Conservation (phyloP, 176 grass and related monocot species). For the Aegilops longissima region DNA sequence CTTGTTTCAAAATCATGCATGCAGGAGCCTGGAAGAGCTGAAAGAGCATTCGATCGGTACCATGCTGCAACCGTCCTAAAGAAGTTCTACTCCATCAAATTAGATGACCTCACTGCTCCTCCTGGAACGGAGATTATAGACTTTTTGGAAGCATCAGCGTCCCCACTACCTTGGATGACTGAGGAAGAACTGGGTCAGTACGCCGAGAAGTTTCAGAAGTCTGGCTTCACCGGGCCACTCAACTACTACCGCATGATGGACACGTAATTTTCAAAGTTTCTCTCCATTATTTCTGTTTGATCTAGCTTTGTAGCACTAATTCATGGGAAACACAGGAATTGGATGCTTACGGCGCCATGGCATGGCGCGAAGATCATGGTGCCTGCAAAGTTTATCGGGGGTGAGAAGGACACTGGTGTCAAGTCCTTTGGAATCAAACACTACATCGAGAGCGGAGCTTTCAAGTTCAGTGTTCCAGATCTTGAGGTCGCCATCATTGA, state of each 20-base stretch:
- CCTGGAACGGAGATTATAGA: constrained; percentile 70
- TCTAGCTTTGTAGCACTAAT: neutral
- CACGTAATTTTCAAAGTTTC: constrained; percentile 4
- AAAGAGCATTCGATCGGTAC: constrained; percentile 49
- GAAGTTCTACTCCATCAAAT: constrained; percentile 49
- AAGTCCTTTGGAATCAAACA: constrained; percentile 30
- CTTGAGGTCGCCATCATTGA: constrained; percentile 44
- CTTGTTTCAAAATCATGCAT: neutral
- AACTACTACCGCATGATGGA: constrained; percentile 73
- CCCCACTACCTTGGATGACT: constrained; percentile 51
- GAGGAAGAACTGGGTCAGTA: constrained; percentile 45
- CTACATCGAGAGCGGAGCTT: constrained; percentile 36
- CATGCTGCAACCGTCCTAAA: constrained; percentile 49
- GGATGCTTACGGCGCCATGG: constrained; percentile 54
- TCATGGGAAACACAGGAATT: constrained; percentile 36
- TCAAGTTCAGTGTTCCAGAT: constrained; percentile 46
- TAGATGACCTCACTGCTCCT: constrained; percentile 38
- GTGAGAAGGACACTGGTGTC: constrained; percentile 37
- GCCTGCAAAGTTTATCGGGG: constrained; percentile 48
- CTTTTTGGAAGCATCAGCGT: constrained; percentile 40
- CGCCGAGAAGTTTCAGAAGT: constrained; percentile 56
- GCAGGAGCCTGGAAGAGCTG: constrained; percentile 61
- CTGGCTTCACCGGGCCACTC: constrained; percentile 65
- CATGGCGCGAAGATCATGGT: constrained; percentile 45
- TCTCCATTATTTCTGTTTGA: neutral